Evolutionary conservation across 768 basidiomycete species (phyloP), one percentile per base, ranked within the genome.

Genomic region (Tulasnella sp.): DNA sequence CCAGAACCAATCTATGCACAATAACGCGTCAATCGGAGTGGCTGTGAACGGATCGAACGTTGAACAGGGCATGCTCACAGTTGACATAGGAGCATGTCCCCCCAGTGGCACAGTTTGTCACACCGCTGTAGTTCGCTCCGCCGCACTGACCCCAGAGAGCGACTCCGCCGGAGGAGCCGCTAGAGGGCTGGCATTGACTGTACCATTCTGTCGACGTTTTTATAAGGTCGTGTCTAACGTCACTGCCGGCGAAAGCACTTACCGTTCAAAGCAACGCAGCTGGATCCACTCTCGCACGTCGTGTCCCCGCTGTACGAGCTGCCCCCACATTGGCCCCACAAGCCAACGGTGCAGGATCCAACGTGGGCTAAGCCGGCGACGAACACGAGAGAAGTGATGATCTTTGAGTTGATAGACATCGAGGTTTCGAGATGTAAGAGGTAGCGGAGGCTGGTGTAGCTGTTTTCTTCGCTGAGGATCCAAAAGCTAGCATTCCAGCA

Each of bases 271-370:
- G 3, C 6, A 0, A 71, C 69, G 69, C 69, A 71, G 29, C 14
- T 71, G 42, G 69, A 39, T 12, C 69, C 69, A 22, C 38, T 45
- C n/a, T 39, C 37, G 42, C 69, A 71, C 29, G 37, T 22, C n/a
- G 69, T 71, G 29, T 71, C 69, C n/a, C 69, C 69, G 38, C 29
- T 71, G 69, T 71, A 71, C 1, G n/a, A 25, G 69, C 19, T 71
- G n/a, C 69, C 69, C 38, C 69, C 69, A 14, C 69, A 71, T 36
- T 71, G 69, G 29, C 69, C 69, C 36, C 69, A 71, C 42, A 71
- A 19, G 3, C 29, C n/a, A 71, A 71, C 69, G 9, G 69, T 34
- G 58, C 58, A 64, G 31, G 58, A 64, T 34, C 25, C 58, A 34
- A 64, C 29, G 58, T 64, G 58, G 15, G 58, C 58, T 12, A 64